Base-by-base conservation (phyloP, 2,329 filamentous ascomycete genomes). In the Xylariales sp. region DNA sequence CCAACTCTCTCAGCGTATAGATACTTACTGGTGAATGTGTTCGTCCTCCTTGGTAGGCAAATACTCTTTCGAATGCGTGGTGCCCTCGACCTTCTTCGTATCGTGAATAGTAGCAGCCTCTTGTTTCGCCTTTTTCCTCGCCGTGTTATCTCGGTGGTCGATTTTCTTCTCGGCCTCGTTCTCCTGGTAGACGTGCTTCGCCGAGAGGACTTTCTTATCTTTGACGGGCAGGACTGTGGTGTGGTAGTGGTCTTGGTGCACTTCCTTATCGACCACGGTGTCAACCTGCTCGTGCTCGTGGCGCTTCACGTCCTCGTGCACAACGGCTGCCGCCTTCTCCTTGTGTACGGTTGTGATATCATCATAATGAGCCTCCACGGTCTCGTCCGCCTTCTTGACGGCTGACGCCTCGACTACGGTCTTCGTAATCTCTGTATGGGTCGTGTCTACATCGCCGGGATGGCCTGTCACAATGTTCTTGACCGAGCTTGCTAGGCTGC, bases 221-320 rank as follows among this genome's bases (percentile, higher is more conserved):
- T 39, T 39, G 25, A 39, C 11, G 3, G 36, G 36, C 16, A 29
- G 36, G 5, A 39, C 14, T 4, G 36, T 39, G 25, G 10, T 14
- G 12, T 39, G 36, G 6, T 39, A 39, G 11, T 39, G 36, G 6
- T 39, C 36, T n/a, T 39, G 14, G 25, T 39, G 36, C 15, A 39
- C 18, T 1, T 39, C 36, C 24, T 31, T 31, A 27, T 39, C 24
- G 24, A 39, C 25, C 9, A 21, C 24, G 3, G 36, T 39, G 14
- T 29, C 19, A 8, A 31, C 16, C 25, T 29, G 16, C 12, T 39
- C 36, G 12, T 39, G 36, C 12, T 39, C 15, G 16, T 14, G 6
- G 25, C 4, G 24, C 36, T 39, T 39, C 14, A 39, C 36, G 2
- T 14, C 22, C 36, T 39, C 36, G 27, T 39, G 36, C 36, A 19